A percentile compares a stretch with the other conserved stretches of the same genome.
These are phyloP conservation scores for Dimargaris verticillata DNA, from an alignment of 192 early-diverging fungal species.

Conservation along the genomic window DNA sequence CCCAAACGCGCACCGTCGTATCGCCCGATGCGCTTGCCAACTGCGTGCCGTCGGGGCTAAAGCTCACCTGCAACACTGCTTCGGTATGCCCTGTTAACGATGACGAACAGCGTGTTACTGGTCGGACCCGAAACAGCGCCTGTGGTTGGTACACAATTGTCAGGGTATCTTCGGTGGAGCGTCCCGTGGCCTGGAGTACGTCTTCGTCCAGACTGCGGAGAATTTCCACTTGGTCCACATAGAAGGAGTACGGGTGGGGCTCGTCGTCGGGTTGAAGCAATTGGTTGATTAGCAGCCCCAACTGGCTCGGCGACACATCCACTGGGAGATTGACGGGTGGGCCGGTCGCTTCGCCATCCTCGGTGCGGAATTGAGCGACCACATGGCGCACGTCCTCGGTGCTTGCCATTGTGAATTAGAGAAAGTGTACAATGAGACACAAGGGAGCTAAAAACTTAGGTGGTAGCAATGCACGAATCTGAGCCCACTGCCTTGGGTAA, in stretches of 20 bases:
- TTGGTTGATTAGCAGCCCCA: constrained; percentile 78
- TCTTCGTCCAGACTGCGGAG: constrained; percentile 54
- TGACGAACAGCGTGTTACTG: constrained; percentile 83
- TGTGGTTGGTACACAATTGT: constrained; percentile 87
- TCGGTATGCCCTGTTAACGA: constrained; percentile 82
- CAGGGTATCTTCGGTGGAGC: constrained; percentile 79
- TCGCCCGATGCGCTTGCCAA: constrained; percentile 94
- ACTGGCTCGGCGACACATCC: constrained; percentile 67
- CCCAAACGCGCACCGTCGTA: constrained; percentile 90
- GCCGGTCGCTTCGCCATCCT: constrained; percentile 59
- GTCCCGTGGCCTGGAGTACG: constrained; percentile 52
- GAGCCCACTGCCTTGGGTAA: no score
- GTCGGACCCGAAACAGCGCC: constrained; percentile 84
- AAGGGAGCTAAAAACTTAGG: no score
- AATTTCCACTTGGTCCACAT: constrained; percentile 75
- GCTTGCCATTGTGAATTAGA: background rate
- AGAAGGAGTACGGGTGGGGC: constrained; percentile 84
- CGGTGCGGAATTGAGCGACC: constrained; percentile 67
- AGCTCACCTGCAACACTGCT: constrained; percentile 74
- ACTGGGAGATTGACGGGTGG: constrained; percentile 81
- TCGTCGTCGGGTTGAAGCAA: constrained; percentile 60
- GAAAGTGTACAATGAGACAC: no score
- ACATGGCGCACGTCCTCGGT: constrained; percentile 19
- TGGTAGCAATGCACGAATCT: no score
- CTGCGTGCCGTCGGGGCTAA: constrained; percentile 77